Base-by-base conservation (phyloP, 257 asterid species). In the Avicennia marina region DNA sequence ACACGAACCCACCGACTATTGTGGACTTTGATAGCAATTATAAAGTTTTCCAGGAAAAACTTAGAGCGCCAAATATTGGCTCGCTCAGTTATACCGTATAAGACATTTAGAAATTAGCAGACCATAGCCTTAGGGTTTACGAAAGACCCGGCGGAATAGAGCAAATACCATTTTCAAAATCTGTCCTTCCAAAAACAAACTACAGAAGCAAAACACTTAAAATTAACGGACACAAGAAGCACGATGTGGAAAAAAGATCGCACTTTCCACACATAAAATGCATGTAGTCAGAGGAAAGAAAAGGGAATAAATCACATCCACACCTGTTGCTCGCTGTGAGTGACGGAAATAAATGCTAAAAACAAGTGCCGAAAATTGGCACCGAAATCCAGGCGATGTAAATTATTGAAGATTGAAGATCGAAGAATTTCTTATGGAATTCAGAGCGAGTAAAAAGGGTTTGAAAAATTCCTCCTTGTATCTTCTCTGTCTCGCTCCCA, bases 61-160 rank as follows among this genome's bases (percentile, higher is more conserved):
- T 63, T 31, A 60, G 47, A 31, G 38, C 43, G 8, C 15, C 24
- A 19, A 26, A 36, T 26, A 40, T 38, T 22, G 45, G 11, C 16
- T 19, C 17, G 29, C 27, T 3, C 20, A 57, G 11, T 17, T 26
- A 57, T 31, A 56, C 19, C 45, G 22, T 31, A 2, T 1, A 49
- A 34, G n/a, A 9, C 44, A 16, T 43, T 41, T 13, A 25, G 46
- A 29, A 9, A 12, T 60, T 66, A 34, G 34, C 10, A 32, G 47
- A 26, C 46, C 18, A 13, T 5, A 15, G 7, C 32, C 8, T 5
- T 75, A 75, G 81, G 81, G 78, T 75, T 75, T 67, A 43, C 52
- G 56, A 50, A 42, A 65, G 58, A 42, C 12, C 21, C 54, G 48
- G n/a, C n/a, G 27, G 32, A 62, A 15, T 0, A 12, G n/a, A n/a